Percentiles rank a stretch among this genome's conserved stretches.
phyloP scores from a whole-genome alignment of 805 yeast genomes.

The Jamesozyma rosinii region DNA sequence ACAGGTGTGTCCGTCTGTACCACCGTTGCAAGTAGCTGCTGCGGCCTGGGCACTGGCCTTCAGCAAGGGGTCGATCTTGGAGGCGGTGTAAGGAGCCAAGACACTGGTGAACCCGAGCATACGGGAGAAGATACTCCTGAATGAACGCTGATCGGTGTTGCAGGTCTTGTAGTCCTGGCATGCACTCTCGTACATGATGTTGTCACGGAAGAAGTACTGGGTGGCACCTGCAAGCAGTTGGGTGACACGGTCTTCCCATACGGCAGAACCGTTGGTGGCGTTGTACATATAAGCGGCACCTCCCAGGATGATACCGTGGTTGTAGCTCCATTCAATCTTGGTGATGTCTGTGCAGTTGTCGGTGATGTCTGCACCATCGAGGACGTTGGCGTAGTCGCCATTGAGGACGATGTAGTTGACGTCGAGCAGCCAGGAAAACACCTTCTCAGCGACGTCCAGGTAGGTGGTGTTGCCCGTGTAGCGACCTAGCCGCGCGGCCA shows the following conservation, averaged over 20 bases:
- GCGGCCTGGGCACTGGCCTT: slow-evolving; percentile 54
- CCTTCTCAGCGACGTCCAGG: slow-evolving; percentile 41
- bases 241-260: slow-evolving; percentile 43
- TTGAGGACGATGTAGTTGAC: slow-evolving; percentile 39
- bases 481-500: slow-evolving; percentile 55
- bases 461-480: slow-evolving; percentile 47
- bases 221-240: slow-evolving; percentile 38
- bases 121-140: slow-evolving; percentile 61
- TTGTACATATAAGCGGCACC: slow-evolving; percentile 67
- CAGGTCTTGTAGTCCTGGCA: slow-evolving; percentile 46
- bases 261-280: slow-evolving; percentile 40
- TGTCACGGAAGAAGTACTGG: slow-evolving; percentile 40
- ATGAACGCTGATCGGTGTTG: slow-evolving; percentile 69
- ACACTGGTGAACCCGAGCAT: slow-evolving; percentile 49
- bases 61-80: slow-evolving; percentile 35
- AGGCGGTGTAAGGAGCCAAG: slow-evolving; percentile 42
- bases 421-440: slow-evolving; percentile 52
- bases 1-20: slow-evolving; percentile 66
- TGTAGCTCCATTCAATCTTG: slow-evolving; percentile 54
- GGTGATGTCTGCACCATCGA: slow-evolving; percentile 58
- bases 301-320: slow-evolving; percentile 55
- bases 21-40: slow-evolving; percentile 64
- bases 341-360: slow-evolving; percentile 54
- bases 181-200: slow-evolving; percentile 51
- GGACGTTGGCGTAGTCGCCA: slow-evolving; percentile 48